phyloP scores from a whole-genome alignment of 2,329 filamentous ascomycete genomes.

The Pestalotiopsis sp. region DNA sequence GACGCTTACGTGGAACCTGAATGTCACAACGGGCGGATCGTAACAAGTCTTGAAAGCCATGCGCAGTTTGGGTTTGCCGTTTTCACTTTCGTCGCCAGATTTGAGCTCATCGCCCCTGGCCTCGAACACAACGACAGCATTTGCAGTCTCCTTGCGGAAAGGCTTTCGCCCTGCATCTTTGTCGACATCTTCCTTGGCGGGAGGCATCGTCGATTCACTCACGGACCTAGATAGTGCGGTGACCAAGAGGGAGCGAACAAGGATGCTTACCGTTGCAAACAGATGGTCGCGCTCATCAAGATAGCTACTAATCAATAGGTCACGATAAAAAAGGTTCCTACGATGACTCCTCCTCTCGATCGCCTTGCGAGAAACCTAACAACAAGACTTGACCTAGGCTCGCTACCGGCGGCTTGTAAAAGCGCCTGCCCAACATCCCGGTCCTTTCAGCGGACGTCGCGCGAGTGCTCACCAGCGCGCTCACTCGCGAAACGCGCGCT shows the following conservation, averaged over 20 bases:
- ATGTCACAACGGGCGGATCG: slow-evolving; percentile 10
- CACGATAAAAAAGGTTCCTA: neutral
- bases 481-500: neutral
- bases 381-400: slow-evolving; percentile 14
- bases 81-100: neutral
- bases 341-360: slow-evolving; percentile 6
- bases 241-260: neutral
- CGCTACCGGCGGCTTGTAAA: slow-evolving; percentile 12
- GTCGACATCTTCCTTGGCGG: slow-evolving; percentile 3
- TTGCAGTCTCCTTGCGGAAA: slow-evolving; percentile 7
- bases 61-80: neutral
- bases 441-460: slow-evolving; percentile 16
- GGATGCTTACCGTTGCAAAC: slow-evolving; percentile 3
- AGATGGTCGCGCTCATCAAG: neutral
- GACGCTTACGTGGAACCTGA: slow-evolving; percentile 10
- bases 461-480: slow-evolving; percentile 8
- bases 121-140: slow-evolving; percentile 9
- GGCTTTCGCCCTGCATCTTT: neutral
- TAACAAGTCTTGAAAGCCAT: slow-evolving; percentile 12
- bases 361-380: slow-evolving; percentile 1
- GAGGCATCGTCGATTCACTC: slow-evolving; percentile 9
- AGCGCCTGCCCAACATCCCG: slow-evolving; percentile 16
- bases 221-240: neutral
- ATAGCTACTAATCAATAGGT: neutral
- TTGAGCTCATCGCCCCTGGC: neutral